A percentile compares a stretch with the other conserved stretches of the same genome.
These are phyloP conservation scores for Ophiocordyceps sinensis DNA, from an alignment of 2,329 filamentous ascomycete genomes.

Conservation along the genomic window DNA sequence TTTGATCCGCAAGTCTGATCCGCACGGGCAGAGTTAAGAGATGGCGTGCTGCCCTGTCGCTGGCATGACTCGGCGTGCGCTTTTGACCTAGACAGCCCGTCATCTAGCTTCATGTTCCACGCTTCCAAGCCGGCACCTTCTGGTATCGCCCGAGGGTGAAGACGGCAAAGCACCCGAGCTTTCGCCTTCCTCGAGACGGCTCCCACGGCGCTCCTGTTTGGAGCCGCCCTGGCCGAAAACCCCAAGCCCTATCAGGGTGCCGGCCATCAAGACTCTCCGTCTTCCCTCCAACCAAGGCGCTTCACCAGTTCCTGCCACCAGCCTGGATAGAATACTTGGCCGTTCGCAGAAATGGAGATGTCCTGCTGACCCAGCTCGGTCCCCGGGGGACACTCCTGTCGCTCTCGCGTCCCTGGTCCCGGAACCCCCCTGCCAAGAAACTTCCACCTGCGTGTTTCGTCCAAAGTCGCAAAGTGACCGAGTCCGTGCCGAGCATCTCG, in stretches of 20 bases:
- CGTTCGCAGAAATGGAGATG: constrained; percentile 2
- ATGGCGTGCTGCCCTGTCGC: no score
- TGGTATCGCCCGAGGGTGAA: no score
- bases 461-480: no score
- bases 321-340: constrained; percentile 4
- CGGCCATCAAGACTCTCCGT: not conserved
- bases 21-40: no score
- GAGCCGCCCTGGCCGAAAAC: not conserved
- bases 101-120: no score
- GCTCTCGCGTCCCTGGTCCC: not conserved
- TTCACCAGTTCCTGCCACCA: not conserved
- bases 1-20: no score
- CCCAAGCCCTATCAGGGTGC: not conserved
- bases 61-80: no score
- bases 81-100: no score
- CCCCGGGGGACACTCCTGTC: constrained; percentile 1
- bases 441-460: not conserved
- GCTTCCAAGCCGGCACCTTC: no score
- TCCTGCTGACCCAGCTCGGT: constrained; percentile 1
- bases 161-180: no score
- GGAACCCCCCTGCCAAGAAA: not conserved
- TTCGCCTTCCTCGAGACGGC: no score
- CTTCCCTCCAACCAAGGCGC: not conserved
- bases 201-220: not conserved
- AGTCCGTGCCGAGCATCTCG: no score